Conservation (phyloP, 2,329 filamentous ascomycete species). For the Neonectria sp. region DNA sequence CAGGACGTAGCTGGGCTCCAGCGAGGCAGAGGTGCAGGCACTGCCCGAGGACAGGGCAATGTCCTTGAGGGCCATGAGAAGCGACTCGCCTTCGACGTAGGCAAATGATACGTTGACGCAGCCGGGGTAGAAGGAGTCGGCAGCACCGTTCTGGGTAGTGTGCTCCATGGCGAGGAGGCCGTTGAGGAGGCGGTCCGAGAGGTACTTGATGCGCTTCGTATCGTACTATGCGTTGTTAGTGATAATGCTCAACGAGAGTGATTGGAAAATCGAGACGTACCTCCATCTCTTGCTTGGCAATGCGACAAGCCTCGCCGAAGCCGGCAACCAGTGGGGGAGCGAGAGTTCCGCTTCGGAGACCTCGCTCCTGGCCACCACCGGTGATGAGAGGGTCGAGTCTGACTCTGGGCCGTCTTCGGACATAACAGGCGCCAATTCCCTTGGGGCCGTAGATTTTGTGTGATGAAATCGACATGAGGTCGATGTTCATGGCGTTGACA, state of each 20-base stretch:
- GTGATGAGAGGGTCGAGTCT: conserved; percentile 96
- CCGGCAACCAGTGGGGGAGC: conserved; percentile 91
- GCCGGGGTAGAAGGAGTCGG: conserved; percentile 88
- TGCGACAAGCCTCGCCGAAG: conserved; percentile 94
- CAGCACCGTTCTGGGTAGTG: conserved; percentile 90
- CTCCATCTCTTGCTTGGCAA: conserved; percentile 90
- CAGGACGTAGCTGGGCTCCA: conserved; percentile 97
- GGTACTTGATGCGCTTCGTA: conserved; percentile 82
- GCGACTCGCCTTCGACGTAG: conserved; percentile 97
- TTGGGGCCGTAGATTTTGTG: conserved; percentile 99
- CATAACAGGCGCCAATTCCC: conserved; percentile 96
- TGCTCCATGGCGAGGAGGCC: conserved; percentile 93
- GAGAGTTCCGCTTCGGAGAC: conserved; percentile 92
- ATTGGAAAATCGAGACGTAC: conserved; percentile 70
- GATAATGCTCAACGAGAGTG: conserved; percentile 28
- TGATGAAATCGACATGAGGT: conserved; percentile 98
- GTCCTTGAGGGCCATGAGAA: conserved; percentile 98
- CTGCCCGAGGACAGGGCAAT: conserved; percentile 97
- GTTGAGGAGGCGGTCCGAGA: conserved; percentile 87
- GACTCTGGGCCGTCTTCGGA: conserved; percentile 92
- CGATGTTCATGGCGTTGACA: conserved; percentile 98
- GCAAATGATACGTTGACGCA: conserved; percentile 99
- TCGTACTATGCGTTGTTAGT: conserved; percentile 79
- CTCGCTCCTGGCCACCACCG: conserved; percentile 96
- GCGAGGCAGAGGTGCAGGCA: conserved; percentile 95